These are phyloP conservation scores for Penicillium thymicola DNA, from an alignment of 2,329 filamentous ascomycete genomes.

Conservation along the genomic window DNA sequence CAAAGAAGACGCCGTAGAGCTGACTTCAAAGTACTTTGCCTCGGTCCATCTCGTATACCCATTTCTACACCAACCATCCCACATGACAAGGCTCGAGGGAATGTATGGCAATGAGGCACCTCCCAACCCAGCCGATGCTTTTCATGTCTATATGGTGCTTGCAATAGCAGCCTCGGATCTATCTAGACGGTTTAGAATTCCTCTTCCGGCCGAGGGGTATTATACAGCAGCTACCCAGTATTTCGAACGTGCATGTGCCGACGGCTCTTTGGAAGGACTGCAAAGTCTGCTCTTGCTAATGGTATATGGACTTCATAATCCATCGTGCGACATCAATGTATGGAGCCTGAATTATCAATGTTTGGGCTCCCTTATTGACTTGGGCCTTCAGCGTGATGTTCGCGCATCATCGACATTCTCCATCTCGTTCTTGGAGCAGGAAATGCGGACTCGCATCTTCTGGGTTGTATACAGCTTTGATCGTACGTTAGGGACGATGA, in stretches of 20 bases:
- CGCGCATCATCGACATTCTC: conserved; percentile 34
- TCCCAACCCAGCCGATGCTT: conserved; percentile 35
- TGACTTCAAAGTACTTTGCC: conserved; percentile 50
- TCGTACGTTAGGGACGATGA: conserved; percentile 53
- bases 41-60: conserved; percentile 51
- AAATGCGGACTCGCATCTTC: conserved; percentile 55
- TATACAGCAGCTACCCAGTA: conserved; percentile 49
- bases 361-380: conserved; percentile 50
- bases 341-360: conserved; percentile 59
- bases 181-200: conserved; percentile 43
- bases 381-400: conserved; percentile 53
- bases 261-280: conserved; percentile 50
- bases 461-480: conserved; percentile 55
- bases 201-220: conserved; percentile 50
- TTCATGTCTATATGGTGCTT: conserved; percentile 55
- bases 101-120: conserved; percentile 32
- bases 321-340: conserved; percentile 49
- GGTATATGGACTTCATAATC: conserved; percentile 52
- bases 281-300: conserved; percentile 47
- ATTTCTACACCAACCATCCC: conserved; percentile 48
- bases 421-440: conserved; percentile 50
- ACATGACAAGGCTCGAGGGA: conserved; percentile 35
- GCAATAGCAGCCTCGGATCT: conserved; percentile 49
- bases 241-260: conserved; percentile 47
- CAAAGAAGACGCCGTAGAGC: conserved; percentile 40